Evolutionary conservation across 371 early-diverging fungal species (phyloP).

Genomic region (Capillidium rhysosporum): DNA sequence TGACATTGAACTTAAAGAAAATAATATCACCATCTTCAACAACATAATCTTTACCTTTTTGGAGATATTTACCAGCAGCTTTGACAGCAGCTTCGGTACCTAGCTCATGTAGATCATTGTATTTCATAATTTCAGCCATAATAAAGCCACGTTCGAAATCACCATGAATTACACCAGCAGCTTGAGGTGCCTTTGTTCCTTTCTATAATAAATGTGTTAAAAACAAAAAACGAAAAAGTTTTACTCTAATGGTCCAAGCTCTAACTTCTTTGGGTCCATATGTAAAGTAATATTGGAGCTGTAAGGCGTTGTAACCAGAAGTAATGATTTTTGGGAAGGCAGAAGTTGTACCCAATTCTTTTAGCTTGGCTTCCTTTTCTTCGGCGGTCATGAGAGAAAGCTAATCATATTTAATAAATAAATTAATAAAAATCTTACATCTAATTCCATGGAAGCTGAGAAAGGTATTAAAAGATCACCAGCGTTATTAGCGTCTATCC

Average conservation of each 20-base stretch:
- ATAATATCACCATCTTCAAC: constrained; percentile 50
- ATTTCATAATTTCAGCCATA: constrained; percentile 78
- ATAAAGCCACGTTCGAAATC: constrained; percentile 87
- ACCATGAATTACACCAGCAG: constrained; percentile 72
- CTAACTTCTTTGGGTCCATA: constrained; percentile 72
- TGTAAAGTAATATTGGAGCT: constrained; percentile 82
- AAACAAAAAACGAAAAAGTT: neutral
- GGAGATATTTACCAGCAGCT: constrained; percentile 49
- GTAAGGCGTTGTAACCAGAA: constrained; percentile 71
- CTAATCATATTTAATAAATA: constrained; percentile 6
- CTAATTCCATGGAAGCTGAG: constrained; percentile 58
- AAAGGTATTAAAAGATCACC: constrained; percentile 85
- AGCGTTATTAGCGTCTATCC: constrained; percentile 75
- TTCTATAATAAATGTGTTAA: constrained; percentile 18
- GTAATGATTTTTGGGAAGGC: constrained; percentile 56
- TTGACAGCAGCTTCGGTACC: constrained; percentile 52
- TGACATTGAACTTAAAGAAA: constrained; percentile 23
- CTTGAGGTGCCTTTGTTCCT: constrained; percentile 73
- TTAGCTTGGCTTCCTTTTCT: constrained; percentile 19
- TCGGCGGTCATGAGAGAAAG: constrained; percentile 19
- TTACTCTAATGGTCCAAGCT: constrained; percentile 50
- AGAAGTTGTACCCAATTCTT: constrained; percentile 17
- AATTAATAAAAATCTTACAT: neutral
- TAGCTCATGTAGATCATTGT: constrained; percentile 42
- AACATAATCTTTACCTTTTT: constrained; percentile 54